These are phyloP conservation scores for Penicillium paradoxum DNA, from an alignment of 495 filamentous ascomycete species.

Conservation along the genomic window DNA sequence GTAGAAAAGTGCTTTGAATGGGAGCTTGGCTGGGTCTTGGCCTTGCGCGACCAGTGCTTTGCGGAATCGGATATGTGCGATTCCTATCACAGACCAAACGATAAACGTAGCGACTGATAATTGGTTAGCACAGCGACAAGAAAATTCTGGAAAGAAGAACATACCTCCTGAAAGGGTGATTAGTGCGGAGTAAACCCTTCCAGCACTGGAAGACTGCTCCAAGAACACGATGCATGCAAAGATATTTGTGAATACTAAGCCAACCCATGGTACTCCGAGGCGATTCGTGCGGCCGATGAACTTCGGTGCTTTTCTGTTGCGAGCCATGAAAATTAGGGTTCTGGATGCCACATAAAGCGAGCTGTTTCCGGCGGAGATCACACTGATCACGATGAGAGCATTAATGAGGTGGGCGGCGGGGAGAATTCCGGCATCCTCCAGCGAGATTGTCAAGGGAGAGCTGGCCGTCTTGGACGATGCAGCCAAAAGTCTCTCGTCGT, in stretches of 20 bases:
- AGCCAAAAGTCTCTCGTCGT: constrained; percentile 40
- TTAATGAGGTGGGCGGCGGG: constrained; percentile 69
- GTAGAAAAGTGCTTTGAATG: constrained; percentile 55
- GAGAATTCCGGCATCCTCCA: constrained; percentile 59
- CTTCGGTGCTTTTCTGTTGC: constrained; percentile 57
- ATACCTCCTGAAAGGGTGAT: constrained; percentile 43
- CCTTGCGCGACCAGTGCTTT: constrained; percentile 53
- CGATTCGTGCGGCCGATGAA: constrained; percentile 60
- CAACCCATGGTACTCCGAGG: constrained; percentile 60
- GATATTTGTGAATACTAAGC: constrained; percentile 57
- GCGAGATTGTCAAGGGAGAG: constrained; percentile 72
- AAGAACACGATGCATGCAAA: constrained; percentile 66
- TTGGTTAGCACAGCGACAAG: constrained; percentile 33
- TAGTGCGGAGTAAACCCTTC: constrained; percentile 43
- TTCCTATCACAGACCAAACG: constrained; percentile 60
- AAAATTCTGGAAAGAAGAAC: constrained; percentile 15
- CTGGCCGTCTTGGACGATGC: constrained; percentile 49
- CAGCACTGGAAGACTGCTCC: constrained; percentile 55
- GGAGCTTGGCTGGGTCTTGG: constrained; percentile 45
- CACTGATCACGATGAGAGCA: constrained; percentile 64
- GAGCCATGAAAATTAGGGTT: constrained; percentile 62
- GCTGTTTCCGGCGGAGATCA: constrained; percentile 63
- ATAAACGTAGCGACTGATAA: constrained; percentile 57
- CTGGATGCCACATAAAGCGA: constrained; percentile 65
- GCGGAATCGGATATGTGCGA: constrained; percentile 66